Percentiles rank a stretch among this genome's conserved stretches.
Conservation (phyloP, 495 filamentous ascomycete species). For the Bacidia gigantensis region DNA sequence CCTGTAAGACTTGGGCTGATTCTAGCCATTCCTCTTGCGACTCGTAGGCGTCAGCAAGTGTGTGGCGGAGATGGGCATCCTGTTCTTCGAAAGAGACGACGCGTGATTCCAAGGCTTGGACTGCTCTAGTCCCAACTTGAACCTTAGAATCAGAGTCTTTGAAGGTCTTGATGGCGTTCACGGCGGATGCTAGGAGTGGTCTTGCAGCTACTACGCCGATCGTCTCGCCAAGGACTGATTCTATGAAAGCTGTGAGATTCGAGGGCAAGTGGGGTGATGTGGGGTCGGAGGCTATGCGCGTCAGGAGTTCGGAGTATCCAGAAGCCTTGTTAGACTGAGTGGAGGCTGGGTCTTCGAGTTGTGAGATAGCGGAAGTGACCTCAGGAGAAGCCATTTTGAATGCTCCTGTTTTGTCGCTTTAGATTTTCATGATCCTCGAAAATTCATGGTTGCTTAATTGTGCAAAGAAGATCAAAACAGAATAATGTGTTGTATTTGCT, state of each 20-base stretch:
- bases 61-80: slow-evolving; percentile 61
- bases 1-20: slow-evolving; percentile 64
- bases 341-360: slow-evolving; percentile 37
- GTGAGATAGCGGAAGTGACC: slow-evolving; percentile 39
- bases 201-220: slow-evolving; percentile 66
- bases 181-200: slow-evolving; percentile 54
- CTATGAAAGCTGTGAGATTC: slow-evolving; percentile 55
- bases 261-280: slow-evolving; percentile 39
- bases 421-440: too few species aligned
- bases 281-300: slow-evolving; percentile 43
- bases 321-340: slow-evolving; percentile 41
- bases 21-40: slow-evolving; percentile 61
- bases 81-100: slow-evolving; percentile 74
- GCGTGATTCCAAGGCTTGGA: slow-evolving; percentile 48
- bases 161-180: slow-evolving; percentile 43
- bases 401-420: too few species aligned
- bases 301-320: slow-evolving; percentile 53
- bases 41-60: slow-evolving; percentile 75
- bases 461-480: too few species aligned
- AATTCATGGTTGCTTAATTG: too few species aligned
- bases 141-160: slow-evolving; percentile 46
- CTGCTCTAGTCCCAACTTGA: slow-evolving; percentile 52
- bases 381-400: slow-evolving; percentile 43
- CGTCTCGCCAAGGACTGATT: slow-evolving; percentile 50
- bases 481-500: too few species aligned